Evolutionary conservation across 768 basidiomycete genomes (phyloP), one percentile per base, ranked within the genome.

Genomic region (Kondoa subrosea): DNA sequence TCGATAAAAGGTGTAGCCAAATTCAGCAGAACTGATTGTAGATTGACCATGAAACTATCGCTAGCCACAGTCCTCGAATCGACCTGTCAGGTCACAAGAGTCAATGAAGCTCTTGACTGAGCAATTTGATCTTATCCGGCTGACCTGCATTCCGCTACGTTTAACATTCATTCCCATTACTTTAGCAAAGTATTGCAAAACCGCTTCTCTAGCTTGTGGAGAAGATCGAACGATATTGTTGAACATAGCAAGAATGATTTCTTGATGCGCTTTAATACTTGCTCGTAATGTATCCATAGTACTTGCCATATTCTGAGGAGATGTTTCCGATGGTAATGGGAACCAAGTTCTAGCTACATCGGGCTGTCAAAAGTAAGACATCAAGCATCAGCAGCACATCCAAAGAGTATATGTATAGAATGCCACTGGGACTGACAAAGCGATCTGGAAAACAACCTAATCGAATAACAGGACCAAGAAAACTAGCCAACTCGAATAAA

Each of bases 1-100:
- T 97, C 93, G 81, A 97, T 89, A 74, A 96, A 93, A 0, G 93
- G 93, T 72, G 92, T 89, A 31, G 90, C 86, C 73, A 99, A 87
- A 16, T 85, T 83, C 60, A 91, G 80, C 27, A 97, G 77, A 16
- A 95, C 79, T n/a, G 81, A 81, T 72, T 92, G 88, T 33, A 92
- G 74, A 72, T 96, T 97, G 68, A 88, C 81, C 86, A 99, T 87
- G 76, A 91, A 96, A 67, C 88, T 85, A 75, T 99, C 93, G 0
- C 85, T 85, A 1, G 91, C 84, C 14, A 97, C 91, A 0, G 88
- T 89, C 12, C 83, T 82, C 0, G 85, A 83, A 67, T 96, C 89
- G 33, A 95, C 88, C 84, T 89, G 67, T 2, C 21, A 8, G 50
- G 29, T 3, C n/a, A 62, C 33, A 26, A 50, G 58, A 34, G 65